Evolutionary conservation across 192 early-diverging fungal species (phyloP), one percentile per base, ranked within the genome.

Genomic region (Entophlyctis luteolus): DNA sequence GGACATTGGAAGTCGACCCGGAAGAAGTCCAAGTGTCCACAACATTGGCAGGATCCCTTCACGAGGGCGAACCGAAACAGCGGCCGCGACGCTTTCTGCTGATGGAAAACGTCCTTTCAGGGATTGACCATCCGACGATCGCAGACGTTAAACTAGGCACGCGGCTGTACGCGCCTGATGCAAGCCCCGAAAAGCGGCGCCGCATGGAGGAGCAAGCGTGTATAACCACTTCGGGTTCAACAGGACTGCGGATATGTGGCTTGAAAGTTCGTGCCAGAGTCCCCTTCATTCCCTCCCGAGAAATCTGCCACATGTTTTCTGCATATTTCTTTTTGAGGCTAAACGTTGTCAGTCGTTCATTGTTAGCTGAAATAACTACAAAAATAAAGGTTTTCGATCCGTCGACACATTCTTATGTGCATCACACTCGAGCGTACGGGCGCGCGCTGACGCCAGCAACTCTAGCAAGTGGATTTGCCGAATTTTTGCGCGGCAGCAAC

Each of bases 81-180:
- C n/a, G n/a, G 10, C 25, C 12, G 8, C 14, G 10, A 18, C n/a
- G 10, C 5, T 55, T 29, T 6, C 18, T 55, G 22, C 0, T 55
- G 54, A 70, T 96, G 55, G 89, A 95, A 66, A 93, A 98, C 55
- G 48, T 94, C 36, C 59, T 89, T 2, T 62, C 71, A 50, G 80
- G 81, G 10, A 92, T 92, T 66, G 76, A 62, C 10, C 75, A 84
- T 35, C 87, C 94, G 1, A 95, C 91, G 62, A 75, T 95, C 10
- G 72, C 91, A 42, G 95, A 98, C 74, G 48, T 96, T 27, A 98
- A 98, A 73, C 68, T 98, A 38, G 96, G 94, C 4, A 82, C 81
- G 2, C 81, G 84, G 48, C 72, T 95, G 33, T 88, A 86, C 68
- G 93, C 89, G 46, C 78, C 84, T 28, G 79, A 89, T 32, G 93